These are phyloP conservation scores for Leptographium galeiforme DNA, from an alignment of 2,329 filamentous ascomycete species.

Conservation along the genomic window DNA sequence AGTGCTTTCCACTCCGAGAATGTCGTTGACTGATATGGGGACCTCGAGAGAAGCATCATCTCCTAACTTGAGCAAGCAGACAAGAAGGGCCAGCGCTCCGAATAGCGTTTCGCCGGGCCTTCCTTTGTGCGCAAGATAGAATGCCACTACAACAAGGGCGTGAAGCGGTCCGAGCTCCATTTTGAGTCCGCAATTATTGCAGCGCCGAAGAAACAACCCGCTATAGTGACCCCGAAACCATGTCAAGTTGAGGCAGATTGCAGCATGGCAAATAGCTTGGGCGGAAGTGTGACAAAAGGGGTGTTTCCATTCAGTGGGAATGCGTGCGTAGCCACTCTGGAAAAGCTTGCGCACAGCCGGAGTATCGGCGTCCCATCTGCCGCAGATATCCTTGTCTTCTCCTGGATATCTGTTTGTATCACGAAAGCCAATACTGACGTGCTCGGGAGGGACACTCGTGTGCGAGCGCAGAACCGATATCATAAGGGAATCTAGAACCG, in stretches of 20 bases:
- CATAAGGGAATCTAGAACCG: conserved; percentile 2
- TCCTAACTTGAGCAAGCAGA: not conserved
- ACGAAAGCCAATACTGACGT: conserved; percentile 1
- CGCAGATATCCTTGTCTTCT: conserved; percentile 6
- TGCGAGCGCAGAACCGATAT: conserved; percentile 3
- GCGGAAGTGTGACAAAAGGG: conserved; percentile 7
- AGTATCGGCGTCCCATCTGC: conserved; percentile 4
- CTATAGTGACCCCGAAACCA: no score
- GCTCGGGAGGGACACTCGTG: not conserved
- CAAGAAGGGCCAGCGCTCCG: conserved; percentile 1
- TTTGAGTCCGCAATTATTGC: not conserved
- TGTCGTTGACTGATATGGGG: not conserved
- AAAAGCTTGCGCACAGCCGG: conserved; percentile 1
- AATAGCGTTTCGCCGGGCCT: conserved; percentile 1
- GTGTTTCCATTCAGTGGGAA: conserved; percentile 7
- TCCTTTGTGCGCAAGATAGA: not conserved
- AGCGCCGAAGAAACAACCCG: conserved; percentile 1
- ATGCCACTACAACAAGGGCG: not conserved
- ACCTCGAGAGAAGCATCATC: not conserved
- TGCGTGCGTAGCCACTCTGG: not conserved
- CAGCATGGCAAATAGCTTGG: conserved; percentile 5
- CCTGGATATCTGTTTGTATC: not conserved
- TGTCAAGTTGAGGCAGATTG: no score
- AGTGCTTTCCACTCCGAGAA: not conserved
- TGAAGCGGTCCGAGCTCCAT: not conserved